These are phyloP conservation scores for Inosperma sp. DNA, from an alignment of 768 basidiomycete species.

Conservation along the genomic window DNA sequence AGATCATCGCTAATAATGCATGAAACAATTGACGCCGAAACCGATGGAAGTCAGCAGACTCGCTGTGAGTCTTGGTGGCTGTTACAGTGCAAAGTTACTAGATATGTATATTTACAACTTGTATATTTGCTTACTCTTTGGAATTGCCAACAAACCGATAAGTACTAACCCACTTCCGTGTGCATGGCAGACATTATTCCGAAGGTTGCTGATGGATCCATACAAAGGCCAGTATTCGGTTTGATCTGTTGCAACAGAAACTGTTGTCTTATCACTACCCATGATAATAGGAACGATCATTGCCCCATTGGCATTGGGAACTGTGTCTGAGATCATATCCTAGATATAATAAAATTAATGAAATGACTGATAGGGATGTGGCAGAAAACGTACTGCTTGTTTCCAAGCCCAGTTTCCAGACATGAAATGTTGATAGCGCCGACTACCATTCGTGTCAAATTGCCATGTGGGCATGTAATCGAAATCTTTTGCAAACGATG, in stretches of 20 bases:
- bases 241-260: constrained; percentile 36
- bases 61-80: constrained; percentile 12
- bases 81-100: not conserved
- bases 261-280: constrained; percentile 37
- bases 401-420: constrained; percentile 39
- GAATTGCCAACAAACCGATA: constrained; percentile 24
- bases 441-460: constrained; percentile 21
- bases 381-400: constrained; percentile 32
- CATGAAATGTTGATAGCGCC: constrained; percentile 35
- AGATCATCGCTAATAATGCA: constrained; percentile 20
- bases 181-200: constrained; percentile 27
- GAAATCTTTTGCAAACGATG: constrained; percentile 28
- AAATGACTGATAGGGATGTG: not conserved
- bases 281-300: constrained; percentile 32
- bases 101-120: not conserved
- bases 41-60: constrained; percentile 20
- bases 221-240: constrained; percentile 35
- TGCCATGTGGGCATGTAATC: constrained; percentile 30
- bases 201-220: constrained; percentile 28
- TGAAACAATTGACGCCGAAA: constrained; percentile 31
- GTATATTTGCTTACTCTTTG: constrained; percentile 14
- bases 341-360: not conserved
- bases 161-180: constrained; percentile 27
- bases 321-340: constrained; percentile 23
- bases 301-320: constrained; percentile 21